A percentile compares a stretch with the other conserved stretches of the same genome.
Conservation (phyloP, 345 rosid genomes). For the Noccaea caerulescens region DNA sequence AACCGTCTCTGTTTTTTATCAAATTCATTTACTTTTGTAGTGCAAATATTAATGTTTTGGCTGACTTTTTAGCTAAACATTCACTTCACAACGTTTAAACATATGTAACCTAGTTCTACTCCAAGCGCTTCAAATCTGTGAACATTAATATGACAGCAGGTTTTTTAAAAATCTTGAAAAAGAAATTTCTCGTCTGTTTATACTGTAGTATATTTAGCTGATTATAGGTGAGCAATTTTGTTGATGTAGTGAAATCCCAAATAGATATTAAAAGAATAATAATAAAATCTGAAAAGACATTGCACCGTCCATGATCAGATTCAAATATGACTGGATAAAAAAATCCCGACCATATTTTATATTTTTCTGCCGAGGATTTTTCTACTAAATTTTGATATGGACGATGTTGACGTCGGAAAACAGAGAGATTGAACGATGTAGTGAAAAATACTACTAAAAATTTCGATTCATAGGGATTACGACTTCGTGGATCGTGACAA, state of each 20-base stretch:
- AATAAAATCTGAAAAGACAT: conserved; percentile 14
- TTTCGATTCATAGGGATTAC: neutral
- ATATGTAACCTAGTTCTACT: neutral
- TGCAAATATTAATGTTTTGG: too few species aligned
- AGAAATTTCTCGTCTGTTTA: too few species aligned
- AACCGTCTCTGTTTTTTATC: too few species aligned
- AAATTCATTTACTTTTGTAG: too few species aligned
- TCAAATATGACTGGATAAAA: neutral
- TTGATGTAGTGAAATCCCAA: too few species aligned
- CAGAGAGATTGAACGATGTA: conserved; percentile 11
- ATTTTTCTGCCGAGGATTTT: neutral
- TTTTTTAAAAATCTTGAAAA: neutral
- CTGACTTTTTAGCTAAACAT: too few species aligned
- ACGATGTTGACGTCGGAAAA: conserved; percentile 14
- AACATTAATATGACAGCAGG: neutral
- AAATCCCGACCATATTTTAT: conserved; percentile 18
- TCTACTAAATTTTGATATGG: conserved; percentile 9
- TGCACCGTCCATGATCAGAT: conserved; percentile 38
- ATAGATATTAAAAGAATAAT: too few species aligned
- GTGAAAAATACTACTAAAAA: neutral
- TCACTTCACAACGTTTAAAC: too few species aligned
- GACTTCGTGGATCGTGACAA: conserved; percentile 36
- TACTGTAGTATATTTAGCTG: too few species aligned
- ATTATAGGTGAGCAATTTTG: too few species aligned
- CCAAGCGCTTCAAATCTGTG: neutral